Percentiles rank a stretch among this genome's conserved stretches.
These are phyloP conservation scores for Daldinia concentrica DNA, from an alignment of 495 filamentous ascomycete genomes.

Conservation along the genomic window DNA sequence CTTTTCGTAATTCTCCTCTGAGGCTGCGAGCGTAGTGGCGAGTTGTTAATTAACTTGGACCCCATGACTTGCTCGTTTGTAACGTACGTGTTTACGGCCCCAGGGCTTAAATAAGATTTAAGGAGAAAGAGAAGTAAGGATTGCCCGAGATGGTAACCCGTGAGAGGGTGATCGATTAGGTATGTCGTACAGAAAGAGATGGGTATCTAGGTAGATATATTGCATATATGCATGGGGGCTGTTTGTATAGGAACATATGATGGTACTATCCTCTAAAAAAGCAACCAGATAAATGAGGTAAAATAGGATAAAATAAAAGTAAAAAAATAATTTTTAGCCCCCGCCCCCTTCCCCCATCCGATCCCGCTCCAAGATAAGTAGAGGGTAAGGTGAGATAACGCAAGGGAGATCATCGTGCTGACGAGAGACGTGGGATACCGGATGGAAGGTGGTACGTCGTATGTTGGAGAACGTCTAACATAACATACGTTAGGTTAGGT, in stretches of 20 bases:
- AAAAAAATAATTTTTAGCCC: not conserved
- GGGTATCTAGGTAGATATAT: not conserved
- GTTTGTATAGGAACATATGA: not conserved
- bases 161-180: not conserved
- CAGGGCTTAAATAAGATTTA: not conserved
- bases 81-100: not conserved
- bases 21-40: not conserved
- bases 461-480: not conserved
- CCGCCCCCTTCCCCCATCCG: not conserved
- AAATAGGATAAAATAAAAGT: not conserved
- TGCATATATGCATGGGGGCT: not conserved
- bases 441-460: not conserved
- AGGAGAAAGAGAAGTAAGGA: not conserved
- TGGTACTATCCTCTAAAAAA: not conserved
- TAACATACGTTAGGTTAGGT: too few relatives aligned
- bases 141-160: not conserved
- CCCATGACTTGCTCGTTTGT: not conserved
- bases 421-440: not conserved
- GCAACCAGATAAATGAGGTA: not conserved
- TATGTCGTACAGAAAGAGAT: not conserved
- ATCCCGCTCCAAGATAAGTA: not conserved
- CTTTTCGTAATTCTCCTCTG: not conserved
- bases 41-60: not conserved
- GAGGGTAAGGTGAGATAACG: conserved; percentile 1
- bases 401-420: not conserved